Percentiles rank a stretch among this genome's conserved stretches.
Conservation (phyloP, 202 grass and related monocot species). For the Carex arenaria region DNA sequence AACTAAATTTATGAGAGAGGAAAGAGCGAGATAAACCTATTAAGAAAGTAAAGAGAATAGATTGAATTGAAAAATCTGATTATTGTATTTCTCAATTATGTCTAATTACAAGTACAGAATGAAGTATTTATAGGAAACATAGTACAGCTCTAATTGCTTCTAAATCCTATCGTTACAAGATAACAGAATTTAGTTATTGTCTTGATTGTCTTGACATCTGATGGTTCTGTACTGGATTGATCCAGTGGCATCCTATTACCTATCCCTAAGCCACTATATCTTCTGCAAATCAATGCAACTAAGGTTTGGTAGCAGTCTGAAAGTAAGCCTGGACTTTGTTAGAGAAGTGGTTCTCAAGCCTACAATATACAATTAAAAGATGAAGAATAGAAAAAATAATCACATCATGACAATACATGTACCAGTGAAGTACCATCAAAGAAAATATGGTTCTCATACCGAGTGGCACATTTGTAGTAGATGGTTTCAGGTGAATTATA, state of each 20-base stretch:
- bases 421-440: background rate
- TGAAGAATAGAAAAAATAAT: conserved; percentile 10
- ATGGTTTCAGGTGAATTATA: conserved; percentile 98
- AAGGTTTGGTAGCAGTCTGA: conserved; percentile 72
- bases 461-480: conserved; percentile 86
- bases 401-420: background rate
- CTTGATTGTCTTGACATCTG: too few species aligned
- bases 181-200: too few species aligned
- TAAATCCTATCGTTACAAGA: too few species aligned
- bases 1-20: background rate
- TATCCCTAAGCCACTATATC: background rate
- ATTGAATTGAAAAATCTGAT: too few species aligned
- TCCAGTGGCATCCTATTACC: too few species aligned
- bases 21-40: background rate
- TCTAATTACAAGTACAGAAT: too few species aligned
- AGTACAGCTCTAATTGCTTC: too few species aligned
- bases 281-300: conserved; percentile 14
- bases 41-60: too few species aligned
- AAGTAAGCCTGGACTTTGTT: conserved; percentile 54
- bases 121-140: too few species aligned
- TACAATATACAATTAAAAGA: conserved; percentile 25
- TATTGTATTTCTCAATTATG: too few species aligned
- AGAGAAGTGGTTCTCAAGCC: conserved; percentile 78
- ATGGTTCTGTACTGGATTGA: too few species aligned
- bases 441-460: conserved; percentile 35